Conservation (phyloP, 1,139 yeast genomes). For the Taphrina deformans region DNA sequence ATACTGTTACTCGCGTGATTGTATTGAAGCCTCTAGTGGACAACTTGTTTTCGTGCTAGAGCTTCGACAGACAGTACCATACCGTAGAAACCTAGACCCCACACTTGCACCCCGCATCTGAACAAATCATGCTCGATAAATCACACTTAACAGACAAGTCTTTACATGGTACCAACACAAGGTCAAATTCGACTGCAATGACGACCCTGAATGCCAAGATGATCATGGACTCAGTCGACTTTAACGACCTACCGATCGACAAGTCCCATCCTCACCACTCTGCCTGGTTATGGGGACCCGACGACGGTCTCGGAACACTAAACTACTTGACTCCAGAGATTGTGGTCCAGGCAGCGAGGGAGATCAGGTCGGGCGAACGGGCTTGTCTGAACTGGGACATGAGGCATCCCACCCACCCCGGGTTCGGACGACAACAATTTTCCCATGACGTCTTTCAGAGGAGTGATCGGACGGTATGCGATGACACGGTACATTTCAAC, state of each 20-base stretch:
- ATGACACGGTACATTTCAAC: slow-evolving; percentile 43
- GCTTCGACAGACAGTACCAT: too few species aligned
- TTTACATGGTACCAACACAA: too few species aligned
- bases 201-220: neutral
- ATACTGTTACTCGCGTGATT: too few species aligned
- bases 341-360: slow-evolving; percentile 24
- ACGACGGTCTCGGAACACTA: slow-evolving; percentile 36
- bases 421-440: slow-evolving; percentile 19
- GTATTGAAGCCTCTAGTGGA: too few species aligned
- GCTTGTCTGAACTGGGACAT: slow-evolving; percentile 34
- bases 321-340: slow-evolving; percentile 33
- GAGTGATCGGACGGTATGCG: slow-evolving; percentile 36
- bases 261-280: slow-evolving; percentile 34
- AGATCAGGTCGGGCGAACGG: slow-evolving; percentile 24
- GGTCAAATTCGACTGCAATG: slow-evolving; percentile 4
- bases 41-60: too few species aligned
- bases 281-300: slow-evolving; percentile 36
- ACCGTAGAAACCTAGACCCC: too few species aligned
- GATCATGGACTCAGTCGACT: slow-evolving; percentile 1
- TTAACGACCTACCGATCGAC: slow-evolving; percentile 34
- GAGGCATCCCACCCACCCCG: slow-evolving; percentile 26
- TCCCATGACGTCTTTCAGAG: slow-evolving; percentile 19
- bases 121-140: neutral
- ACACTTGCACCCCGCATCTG: neutral
- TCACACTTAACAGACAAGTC: too few species aligned